phyloP scores from a whole-genome alignment of 2,329 filamentous ascomycete species.

The Aspergillus sp. region DNA sequence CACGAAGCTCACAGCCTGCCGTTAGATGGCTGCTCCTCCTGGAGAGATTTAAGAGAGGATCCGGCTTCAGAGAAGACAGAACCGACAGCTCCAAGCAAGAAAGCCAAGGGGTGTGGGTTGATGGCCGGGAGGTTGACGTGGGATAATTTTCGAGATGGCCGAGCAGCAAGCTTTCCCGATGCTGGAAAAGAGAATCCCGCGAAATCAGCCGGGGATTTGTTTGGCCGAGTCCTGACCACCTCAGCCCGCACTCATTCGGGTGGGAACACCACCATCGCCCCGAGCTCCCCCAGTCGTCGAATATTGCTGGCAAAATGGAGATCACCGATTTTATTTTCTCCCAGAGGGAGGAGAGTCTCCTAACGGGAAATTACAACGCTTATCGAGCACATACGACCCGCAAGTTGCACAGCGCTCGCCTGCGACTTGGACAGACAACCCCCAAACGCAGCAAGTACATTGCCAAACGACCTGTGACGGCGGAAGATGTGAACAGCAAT shows the following conservation, averaged over 20 bases:
- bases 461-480: constrained; percentile 68
- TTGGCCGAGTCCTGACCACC: constrained; percentile 36
- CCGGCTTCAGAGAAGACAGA: neutral
- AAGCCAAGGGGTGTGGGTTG: neutral
- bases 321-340: constrained; percentile 82
- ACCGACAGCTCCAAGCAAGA: neutral
- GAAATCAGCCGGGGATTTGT: constrained; percentile 31
- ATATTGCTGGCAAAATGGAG: constrained; percentile 63
- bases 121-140: constrained; percentile 14
- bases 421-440: constrained; percentile 80
- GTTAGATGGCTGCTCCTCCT: neutral
- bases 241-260: constrained; percentile 22
- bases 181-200: constrained; percentile 31
- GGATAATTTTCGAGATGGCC: constrained; percentile 22
- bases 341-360: constrained; percentile 77
- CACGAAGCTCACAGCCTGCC: constrained; percentile 13
- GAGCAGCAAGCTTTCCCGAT: constrained; percentile 23
- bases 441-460: constrained; percentile 85
- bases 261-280: constrained; percentile 6
- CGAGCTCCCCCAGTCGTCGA: constrained; percentile 3
- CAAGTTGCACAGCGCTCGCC: constrained; percentile 78
- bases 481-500: constrained; percentile 73
- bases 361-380: constrained; percentile 83
- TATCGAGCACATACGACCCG: constrained; percentile 80
- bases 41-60: neutral